Evolutionary conservation across 495 filamentous ascomycete species (phyloP).

Genomic region (Terfezia claveryi): DNA sequence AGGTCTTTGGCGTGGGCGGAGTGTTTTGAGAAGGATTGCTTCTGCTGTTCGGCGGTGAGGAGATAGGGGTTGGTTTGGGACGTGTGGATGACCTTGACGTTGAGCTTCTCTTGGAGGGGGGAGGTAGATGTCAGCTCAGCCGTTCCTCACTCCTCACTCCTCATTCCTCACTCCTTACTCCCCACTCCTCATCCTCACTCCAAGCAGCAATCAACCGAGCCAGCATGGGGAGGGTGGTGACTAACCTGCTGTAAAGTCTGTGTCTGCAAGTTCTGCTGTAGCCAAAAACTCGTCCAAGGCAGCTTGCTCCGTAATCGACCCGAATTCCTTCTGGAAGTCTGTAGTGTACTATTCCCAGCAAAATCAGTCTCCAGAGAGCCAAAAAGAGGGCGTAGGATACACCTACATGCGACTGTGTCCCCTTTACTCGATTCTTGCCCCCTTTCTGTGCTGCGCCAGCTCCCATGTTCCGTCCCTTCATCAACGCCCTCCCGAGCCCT

Average conservation of each 20-base stretch:
- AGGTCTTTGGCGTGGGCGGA: constrained; percentile 50
- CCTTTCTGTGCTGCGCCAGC: constrained; percentile 2
- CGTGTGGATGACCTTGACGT: constrained; percentile 91
- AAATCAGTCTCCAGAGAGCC: background rate
- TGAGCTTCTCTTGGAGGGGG: constrained; percentile 60
- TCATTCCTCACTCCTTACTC: background rate
- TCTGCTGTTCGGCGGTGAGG: constrained; percentile 70
- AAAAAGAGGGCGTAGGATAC: background rate
- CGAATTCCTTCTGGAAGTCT: constrained; percentile 39
- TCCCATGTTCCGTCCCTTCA: constrained; percentile 12
- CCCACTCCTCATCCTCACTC: background rate
- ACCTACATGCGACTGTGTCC: constrained; percentile 10
- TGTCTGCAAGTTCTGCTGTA: constrained; percentile 86
- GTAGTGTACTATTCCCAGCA: background rate
- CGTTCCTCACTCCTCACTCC: too few relatives aligned
- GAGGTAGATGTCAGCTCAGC: background rate
- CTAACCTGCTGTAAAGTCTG: constrained; percentile 67
- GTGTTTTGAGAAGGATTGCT: constrained; percentile 54
- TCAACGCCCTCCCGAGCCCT: constrained; percentile 46
- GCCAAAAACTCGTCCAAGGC: constrained; percentile 48
- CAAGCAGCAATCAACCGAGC: background rate
- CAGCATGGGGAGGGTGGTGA: too few relatives aligned
- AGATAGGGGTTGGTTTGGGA: constrained; percentile 92
- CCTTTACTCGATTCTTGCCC: constrained; percentile 8
- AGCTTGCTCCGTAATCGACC: constrained; percentile 94